phyloP scores from a whole-genome alignment of 805 yeast species.

The Candida sithepensis region DNA sequence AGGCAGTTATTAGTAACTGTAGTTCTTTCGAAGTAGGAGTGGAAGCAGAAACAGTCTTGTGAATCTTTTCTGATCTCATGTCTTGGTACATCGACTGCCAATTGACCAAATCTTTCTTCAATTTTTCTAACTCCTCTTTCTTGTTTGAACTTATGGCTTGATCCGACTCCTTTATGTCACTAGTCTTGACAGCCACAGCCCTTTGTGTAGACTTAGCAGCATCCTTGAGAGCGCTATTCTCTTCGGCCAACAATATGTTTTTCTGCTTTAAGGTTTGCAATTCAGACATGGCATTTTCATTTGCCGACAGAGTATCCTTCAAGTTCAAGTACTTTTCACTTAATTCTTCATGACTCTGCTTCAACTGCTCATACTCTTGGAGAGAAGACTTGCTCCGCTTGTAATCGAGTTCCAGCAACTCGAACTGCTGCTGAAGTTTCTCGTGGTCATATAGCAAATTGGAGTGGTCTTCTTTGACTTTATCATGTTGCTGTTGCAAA shows the following conservation, averaged over 20 bases:
- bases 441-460: slow-evolving; percentile 11
- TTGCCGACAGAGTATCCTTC: too few species aligned
- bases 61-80: slow-evolving; percentile 31
- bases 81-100: slow-evolving; percentile 54
- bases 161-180: background rate
- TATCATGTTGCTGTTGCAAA: background rate
- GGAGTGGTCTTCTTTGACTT: slow-evolving; percentile 8
- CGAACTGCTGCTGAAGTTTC: slow-evolving; percentile 1
- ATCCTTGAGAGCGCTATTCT: background rate
- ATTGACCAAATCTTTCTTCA: slow-evolving; percentile 28
- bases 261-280: background rate
- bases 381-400: slow-evolving; percentile 4
- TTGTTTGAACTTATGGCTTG: background rate
- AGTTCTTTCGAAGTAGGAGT: background rate
- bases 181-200: too few species aligned
- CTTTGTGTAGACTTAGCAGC: background rate
- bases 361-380: slow-evolving; percentile 1
- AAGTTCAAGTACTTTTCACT: background rate
- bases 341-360: background rate
- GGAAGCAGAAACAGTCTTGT: slow-evolving; percentile 7
- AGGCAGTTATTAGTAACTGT: slow-evolving; percentile 2
- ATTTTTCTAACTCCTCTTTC: background rate
- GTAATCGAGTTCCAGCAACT: slow-evolving; percentile 1
- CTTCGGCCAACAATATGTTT: background rate
- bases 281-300: background rate